phyloP scores from a whole-genome alignment of 2,329 filamentous ascomycete genomes.

The Calonectria crousiana region DNA sequence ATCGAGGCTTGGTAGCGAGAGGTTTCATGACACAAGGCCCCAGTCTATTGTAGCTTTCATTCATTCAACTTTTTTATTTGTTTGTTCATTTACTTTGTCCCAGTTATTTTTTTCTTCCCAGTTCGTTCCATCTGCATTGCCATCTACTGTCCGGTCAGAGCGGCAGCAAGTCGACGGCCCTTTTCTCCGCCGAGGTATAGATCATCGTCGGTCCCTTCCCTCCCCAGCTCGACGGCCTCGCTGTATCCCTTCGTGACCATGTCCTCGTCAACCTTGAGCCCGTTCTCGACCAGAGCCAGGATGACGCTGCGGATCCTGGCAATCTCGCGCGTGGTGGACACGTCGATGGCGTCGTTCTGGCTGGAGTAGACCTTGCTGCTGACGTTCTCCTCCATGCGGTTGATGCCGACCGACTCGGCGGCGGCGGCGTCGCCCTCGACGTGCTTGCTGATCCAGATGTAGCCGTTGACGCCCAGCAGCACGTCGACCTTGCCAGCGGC shows the following conservation, averaged over 20 bases:
- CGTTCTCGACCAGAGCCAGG: constrained; percentile 83
- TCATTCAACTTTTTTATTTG: constrained; percentile 6
- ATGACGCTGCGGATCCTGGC: constrained; percentile 85
- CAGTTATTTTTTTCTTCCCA: not conserved
- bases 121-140: not conserved
- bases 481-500: constrained; percentile 81
- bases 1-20: not conserved
- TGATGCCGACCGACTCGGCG: constrained; percentile 71
- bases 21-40: not conserved
- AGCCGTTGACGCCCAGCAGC: constrained; percentile 94
- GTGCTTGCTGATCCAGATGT: constrained; percentile 94
- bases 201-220: constrained; percentile 70
- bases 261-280: constrained; percentile 89
- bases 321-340: constrained; percentile 88
- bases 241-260: constrained; percentile 87
- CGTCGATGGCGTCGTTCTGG: constrained; percentile 88
- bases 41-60: constrained; percentile 37
- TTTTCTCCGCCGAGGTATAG: constrained; percentile 71
- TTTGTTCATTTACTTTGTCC: constrained; percentile 9
- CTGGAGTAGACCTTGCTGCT: constrained; percentile 91
- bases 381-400: constrained; percentile 87
- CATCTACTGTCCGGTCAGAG: constrained; percentile 44
- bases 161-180: constrained; percentile 64
- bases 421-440: constrained; percentile 68
- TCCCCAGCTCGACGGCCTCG: constrained; percentile 80